These are phyloP conservation scores for Salvia rosmarinus DNA, from an alignment of 257 asterid genomes.

Conservation along the genomic window DNA sequence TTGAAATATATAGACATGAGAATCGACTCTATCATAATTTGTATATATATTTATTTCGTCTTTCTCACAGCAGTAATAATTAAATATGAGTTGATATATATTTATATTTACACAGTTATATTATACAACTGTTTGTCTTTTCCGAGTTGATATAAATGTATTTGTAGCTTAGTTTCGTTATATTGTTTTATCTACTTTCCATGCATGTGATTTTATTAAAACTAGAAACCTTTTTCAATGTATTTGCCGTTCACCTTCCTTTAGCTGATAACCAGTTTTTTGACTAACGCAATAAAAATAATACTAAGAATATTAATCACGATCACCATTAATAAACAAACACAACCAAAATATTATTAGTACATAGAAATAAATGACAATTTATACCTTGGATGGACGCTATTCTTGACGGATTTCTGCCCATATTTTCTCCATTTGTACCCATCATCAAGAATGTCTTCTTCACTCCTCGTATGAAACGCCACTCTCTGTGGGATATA, in stretches of 20 bases:
- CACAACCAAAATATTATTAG: background rate
- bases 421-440: slow-evolving; percentile 96
- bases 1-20: no score
- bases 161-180: background rate
- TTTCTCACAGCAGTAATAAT: no score
- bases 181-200: background rate
- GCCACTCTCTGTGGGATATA: slow-evolving; percentile 75
- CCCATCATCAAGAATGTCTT: slow-evolving; percentile 95
- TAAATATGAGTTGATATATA: background rate
- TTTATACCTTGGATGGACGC: slow-evolving; percentile 75
- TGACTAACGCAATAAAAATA: slow-evolving; percentile 1
- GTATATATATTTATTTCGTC: no score
- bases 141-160: background rate
- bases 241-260: slow-evolving; percentile 31
- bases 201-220: background rate
- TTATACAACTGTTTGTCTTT: background rate
- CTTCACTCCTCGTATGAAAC: slow-evolving; percentile 82
- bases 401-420: slow-evolving; percentile 85
- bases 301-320: background rate
- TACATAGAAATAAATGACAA: background rate
- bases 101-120: background rate
- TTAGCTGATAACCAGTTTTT: slow-evolving; percentile 22
- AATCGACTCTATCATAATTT: no score
- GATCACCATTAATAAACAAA: background rate
- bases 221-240: background rate